Base-by-base conservation (phyloP, 768 basidiomycete genomes). In the Fomitopsis serialis region DNA sequence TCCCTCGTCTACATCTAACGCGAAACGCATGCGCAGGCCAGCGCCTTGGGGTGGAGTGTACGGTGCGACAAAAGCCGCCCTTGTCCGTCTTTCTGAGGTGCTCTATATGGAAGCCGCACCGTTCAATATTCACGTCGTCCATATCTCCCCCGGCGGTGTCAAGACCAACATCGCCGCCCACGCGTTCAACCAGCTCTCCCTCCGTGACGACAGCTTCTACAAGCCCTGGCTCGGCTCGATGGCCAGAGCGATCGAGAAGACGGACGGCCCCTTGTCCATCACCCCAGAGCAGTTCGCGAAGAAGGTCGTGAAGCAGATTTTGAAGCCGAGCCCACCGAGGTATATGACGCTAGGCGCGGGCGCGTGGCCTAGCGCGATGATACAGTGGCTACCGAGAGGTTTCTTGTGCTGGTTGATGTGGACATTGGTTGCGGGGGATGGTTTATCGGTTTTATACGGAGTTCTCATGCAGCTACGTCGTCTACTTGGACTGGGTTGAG, bases 21-120 rank as follows among this genome's bases (percentile, higher is more conserved):
- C 11, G 11, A 11, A 32, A 11, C 29, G 29, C 29, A 54, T 25
- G 42, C 23, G 21, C 54, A 89, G 87, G 43, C 72, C 86, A 0
- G 79, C 81, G 0, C 87, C 89, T 0, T 92, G 87, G 87, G 79
- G 78, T 50, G 76, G 78, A 0, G 61, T 82, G 9, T 87, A 87
- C 58, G 71, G 71, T 25, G 77, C 82, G 0, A 66, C 76, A 43
- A 87, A 85, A 63, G 78, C 84, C 0, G 82, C 82, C 0, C 63
- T 84, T 2, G 80, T 80, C 42, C 69, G 76, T 23, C 70, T 90
- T 25, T 81, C 80, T 45, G 80, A 90, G 40, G 76, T 79, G 0
- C 75, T 92, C 6, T 75, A 74, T 2, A 85, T 89, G 86, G 89
- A 93, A 62, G 82, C 82, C 68, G 77, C 74, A 37, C 86, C 88